phyloP scores from a whole-genome alignment of 2,329 filamentous ascomycete genomes.

The Lizonia empirigonia region DNA sequence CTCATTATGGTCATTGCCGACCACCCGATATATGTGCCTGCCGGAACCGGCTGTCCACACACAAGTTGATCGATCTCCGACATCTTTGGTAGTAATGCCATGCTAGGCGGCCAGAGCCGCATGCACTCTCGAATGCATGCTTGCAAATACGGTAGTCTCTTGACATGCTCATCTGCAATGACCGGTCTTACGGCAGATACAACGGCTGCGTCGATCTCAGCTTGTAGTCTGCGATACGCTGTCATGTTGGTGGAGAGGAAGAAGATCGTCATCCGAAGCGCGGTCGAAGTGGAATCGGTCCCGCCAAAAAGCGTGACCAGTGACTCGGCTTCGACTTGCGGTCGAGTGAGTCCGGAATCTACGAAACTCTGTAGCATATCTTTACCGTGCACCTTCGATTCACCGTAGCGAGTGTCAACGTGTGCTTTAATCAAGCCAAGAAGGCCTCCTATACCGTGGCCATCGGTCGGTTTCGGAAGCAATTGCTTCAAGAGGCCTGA shows the following conservation, averaged over 20 bases:
- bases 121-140: slow-evolving; percentile 56
- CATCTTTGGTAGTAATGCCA: too few species aligned
- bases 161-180: slow-evolving; percentile 56
- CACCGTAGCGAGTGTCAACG: slow-evolving; percentile 27
- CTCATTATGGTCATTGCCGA: too few species aligned
- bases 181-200: slow-evolving; percentile 18
- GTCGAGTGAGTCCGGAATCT: slow-evolving; percentile 49
- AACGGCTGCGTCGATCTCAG: slow-evolving; percentile 52
- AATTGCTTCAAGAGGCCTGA: slow-evolving; percentile 27
- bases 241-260: slow-evolving; percentile 56
- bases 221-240: slow-evolving; percentile 52
- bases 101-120: too few species aligned
- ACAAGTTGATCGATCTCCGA: too few species aligned
- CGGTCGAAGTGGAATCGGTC: slow-evolving; percentile 63
- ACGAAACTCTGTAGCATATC: slow-evolving; percentile 62
- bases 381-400: slow-evolving; percentile 51
- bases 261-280: slow-evolving; percentile 58
- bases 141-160: slow-evolving; percentile 52
- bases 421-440: slow-evolving; percentile 25
- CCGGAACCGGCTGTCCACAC: too few species aligned
- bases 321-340: slow-evolving; percentile 49
- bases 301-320: slow-evolving; percentile 58
- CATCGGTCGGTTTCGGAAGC: slow-evolving; percentile 41
- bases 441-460: slow-evolving; percentile 31
- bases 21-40: too few species aligned